A percentile compares a stretch with the other conserved stretches of the same genome.
These are phyloP conservation scores for Cladophialophora chaetospira DNA, from an alignment of 2,329 filamentous ascomycete species.

Conservation along the genomic window DNA sequence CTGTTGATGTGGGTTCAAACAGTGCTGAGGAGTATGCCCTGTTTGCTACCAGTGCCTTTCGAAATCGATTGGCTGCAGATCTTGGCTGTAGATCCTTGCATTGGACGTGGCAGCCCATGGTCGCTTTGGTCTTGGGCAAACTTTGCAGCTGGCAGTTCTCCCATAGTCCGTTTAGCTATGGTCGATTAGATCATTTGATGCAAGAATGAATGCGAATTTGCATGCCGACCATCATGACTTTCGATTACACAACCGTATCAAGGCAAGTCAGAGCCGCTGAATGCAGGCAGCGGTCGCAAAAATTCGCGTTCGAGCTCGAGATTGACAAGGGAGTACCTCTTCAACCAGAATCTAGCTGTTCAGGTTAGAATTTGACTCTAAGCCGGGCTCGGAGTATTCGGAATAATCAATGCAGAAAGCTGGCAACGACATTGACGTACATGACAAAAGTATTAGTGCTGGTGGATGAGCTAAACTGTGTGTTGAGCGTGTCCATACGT, in stretches of 20 bases:
- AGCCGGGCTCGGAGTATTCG: not conserved
- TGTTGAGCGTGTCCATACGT: constrained; percentile 10
- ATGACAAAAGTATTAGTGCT: constrained; percentile 21
- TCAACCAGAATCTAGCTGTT: no score
- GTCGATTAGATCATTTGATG: no score
- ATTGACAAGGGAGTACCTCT: no score
- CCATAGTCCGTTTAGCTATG: no score
- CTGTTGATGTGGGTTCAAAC: constrained; percentile 7
- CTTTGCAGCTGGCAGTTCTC: constrained; percentile 12
- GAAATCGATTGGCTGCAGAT: constrained; percentile 19
- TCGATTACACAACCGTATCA: not conserved
- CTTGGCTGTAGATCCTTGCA: constrained; percentile 19
- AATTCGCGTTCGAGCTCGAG: no score
- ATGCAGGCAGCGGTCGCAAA: not conserved
- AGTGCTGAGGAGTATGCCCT: constrained; percentile 13
- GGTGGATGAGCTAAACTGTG: constrained; percentile 6
- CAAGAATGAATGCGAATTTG: no score
- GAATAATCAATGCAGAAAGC: constrained; percentile 14
- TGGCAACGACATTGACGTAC: constrained; percentile 16
- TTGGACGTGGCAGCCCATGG: constrained; percentile 17
- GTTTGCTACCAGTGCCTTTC: constrained; percentile 21
- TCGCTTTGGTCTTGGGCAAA: constrained; percentile 18
- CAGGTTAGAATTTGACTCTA: no score
- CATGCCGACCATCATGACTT: not conserved
- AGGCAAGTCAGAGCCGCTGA: not conserved